phyloP scores from a whole-genome alignment of 1,284 basidiomycete species.

The Rhodotorula sp. region DNA sequence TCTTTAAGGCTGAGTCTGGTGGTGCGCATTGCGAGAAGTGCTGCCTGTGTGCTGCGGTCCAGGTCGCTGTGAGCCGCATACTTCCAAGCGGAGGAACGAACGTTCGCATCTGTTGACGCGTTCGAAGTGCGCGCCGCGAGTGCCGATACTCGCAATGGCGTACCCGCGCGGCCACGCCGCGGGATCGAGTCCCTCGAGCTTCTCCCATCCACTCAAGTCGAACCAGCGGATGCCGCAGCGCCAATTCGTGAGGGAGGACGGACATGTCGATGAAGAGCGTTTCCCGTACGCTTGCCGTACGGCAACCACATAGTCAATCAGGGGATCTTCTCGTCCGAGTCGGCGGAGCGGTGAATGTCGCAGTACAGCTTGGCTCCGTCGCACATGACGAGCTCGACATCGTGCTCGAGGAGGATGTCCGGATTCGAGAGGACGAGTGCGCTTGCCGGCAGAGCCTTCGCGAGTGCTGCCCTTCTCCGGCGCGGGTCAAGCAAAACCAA shows the following conservation, averaged over 20 bases:
- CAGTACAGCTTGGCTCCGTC: constrained; percentile 42
- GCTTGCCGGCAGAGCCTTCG: constrained; percentile 17
- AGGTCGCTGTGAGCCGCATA: too few relatives aligned
- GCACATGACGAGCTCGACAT: constrained; percentile 39
- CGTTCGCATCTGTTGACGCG: too few relatives aligned
- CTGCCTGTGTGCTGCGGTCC: too few relatives aligned
- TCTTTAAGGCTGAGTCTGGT: too few relatives aligned
- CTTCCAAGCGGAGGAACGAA: too few relatives aligned
- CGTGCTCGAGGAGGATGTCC: constrained; percentile 39
- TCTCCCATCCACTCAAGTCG: constrained; percentile 39
- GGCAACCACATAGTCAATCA: constrained; percentile 42
- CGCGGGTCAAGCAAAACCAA: too few relatives aligned
- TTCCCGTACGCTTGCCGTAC: constrained; percentile 43
- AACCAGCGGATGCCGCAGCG: constrained; percentile 1
- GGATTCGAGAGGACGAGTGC: constrained; percentile 9
- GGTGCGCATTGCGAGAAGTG: too few relatives aligned
- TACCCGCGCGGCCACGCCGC: constrained; percentile 43
- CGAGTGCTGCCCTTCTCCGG: constrained; percentile 8
- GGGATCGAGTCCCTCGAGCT: constrained; percentile 49
- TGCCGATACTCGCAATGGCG: constrained; percentile 43
- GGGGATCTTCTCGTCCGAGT: constrained; percentile 32
- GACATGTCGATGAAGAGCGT: constrained; percentile 22
- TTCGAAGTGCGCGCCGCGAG: constrained; percentile 38
- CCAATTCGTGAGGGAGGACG: constrained; percentile 25
- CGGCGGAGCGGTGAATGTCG: constrained; percentile 43